phyloP scores from a whole-genome alignment of 2,329 filamentous ascomycete genomes.

The Emmonsia crescens region DNA sequence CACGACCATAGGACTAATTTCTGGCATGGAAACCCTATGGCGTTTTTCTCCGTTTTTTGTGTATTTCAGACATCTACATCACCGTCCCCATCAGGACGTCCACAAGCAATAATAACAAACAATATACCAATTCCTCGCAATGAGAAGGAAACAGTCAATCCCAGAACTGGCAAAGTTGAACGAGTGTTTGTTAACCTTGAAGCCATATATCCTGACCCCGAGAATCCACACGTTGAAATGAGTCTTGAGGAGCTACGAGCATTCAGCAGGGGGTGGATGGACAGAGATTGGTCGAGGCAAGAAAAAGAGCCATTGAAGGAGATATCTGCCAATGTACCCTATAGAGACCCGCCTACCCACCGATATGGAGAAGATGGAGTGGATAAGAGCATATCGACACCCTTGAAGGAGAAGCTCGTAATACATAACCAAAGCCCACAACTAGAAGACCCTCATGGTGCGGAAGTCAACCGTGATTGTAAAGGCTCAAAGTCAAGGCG shows the following conservation, averaged over 20 bases:
- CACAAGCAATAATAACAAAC: slow-evolving; percentile 34
- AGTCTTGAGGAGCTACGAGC: slow-evolving; percentile 91
- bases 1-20: slow-evolving; percentile 96
- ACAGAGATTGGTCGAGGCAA: slow-evolving; percentile 42
- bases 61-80: slow-evolving; percentile 29
- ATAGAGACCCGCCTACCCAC: slow-evolving; percentile 13
- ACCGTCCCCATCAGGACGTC: slow-evolving; percentile 34
- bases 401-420: slow-evolving; percentile 24
- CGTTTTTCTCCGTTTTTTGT: slow-evolving; percentile 35
- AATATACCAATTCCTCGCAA: slow-evolving; percentile 50
- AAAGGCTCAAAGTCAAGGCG: slow-evolving; percentile 45
- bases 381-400: slow-evolving; percentile 20
- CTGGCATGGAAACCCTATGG: slow-evolving; percentile 32
- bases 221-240: slow-evolving; percentile 60
- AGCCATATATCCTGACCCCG: slow-evolving; percentile 68
- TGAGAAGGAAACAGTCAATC: slow-evolving; percentile 73
- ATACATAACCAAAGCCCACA: slow-evolving; percentile 16
- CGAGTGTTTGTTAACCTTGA: slow-evolving; percentile 79
- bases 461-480: slow-evolving; percentile 18
- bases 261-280: slow-evolving; percentile 56
- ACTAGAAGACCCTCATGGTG: slow-evolving; percentile 10
- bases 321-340: slow-evolving; percentile 32
- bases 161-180: slow-evolving; percentile 71
- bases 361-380: slow-evolving; percentile 13
- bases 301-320: slow-evolving; percentile 43